Percentiles rank a stretch among this genome's conserved stretches.
Conservation (phyloP, 1,139 yeast species). For the Taiozyma sp. region DNA sequence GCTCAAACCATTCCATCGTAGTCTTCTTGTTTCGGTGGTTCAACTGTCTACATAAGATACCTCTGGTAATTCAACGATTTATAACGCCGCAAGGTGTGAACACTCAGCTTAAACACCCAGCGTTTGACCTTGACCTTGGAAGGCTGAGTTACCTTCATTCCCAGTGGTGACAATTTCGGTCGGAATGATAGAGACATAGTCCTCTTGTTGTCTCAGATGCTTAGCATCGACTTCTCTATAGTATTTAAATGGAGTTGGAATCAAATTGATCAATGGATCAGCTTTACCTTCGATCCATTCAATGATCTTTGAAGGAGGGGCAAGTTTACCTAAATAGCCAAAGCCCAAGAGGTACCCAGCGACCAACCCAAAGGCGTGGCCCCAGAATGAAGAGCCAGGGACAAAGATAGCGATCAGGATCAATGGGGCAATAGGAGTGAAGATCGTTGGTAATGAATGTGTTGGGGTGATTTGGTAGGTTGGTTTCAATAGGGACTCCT, state of each 20-base stretch:
- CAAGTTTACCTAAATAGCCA: conserved; percentile 46
- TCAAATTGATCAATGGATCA: conserved; percentile 40
- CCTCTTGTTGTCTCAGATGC: conserved; percentile 33
- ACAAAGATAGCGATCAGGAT: conserved; percentile 42
- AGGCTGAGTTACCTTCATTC: conserved; percentile 12
- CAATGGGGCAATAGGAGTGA: conserved; percentile 52
- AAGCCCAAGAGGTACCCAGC: conserved; percentile 52
- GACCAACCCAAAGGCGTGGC: conserved; percentile 53
- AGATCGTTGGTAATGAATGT: conserved; percentile 53
- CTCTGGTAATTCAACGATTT: too few relatives aligned
- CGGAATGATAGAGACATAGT: conserved; percentile 27
- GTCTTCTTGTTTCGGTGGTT: too few relatives aligned
- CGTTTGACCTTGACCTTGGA: conserved; percentile 33
- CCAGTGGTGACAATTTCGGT: conserved; percentile 8
- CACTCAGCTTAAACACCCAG: conserved; percentile 23
- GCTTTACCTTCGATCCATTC: conserved; percentile 60
- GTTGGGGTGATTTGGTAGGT: conserved; percentile 30
- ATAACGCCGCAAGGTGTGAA: not conserved
- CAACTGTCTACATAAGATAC: too few relatives aligned
- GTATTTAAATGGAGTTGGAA: conserved; percentile 50
- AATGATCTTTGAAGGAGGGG: conserved; percentile 58
- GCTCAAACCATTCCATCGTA: too few relatives aligned
- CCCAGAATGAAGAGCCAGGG: conserved; percentile 65
- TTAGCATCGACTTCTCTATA: conserved; percentile 53
- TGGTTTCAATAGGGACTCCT: conserved; percentile 51